Evolutionary conservation across 495 filamentous ascomycete species (phyloP).

Genomic region (Aspergillus asperescens): DNA sequence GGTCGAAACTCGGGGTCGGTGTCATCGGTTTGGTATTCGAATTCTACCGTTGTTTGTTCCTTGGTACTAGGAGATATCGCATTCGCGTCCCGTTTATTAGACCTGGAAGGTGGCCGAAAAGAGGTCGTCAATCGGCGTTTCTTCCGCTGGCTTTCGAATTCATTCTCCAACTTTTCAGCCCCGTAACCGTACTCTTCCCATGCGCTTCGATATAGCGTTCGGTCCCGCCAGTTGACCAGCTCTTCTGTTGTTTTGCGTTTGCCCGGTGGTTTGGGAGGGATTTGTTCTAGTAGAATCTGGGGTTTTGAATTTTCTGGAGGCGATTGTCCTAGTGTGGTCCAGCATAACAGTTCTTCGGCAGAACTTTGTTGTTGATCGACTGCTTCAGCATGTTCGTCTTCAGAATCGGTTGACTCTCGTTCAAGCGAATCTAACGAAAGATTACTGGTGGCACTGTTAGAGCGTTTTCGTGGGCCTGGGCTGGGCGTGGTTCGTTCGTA

Average conservation of each 20-base stretch:
- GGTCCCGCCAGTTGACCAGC: constrained; percentile 42
- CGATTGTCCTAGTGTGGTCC: constrained; percentile 43
- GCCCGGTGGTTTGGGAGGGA: constrained; percentile 15
- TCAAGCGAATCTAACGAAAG: background rate
- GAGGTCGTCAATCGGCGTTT: constrained; percentile 18
- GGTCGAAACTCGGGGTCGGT: background rate
- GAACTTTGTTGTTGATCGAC: constrained; percentile 48
- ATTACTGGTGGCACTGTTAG: constrained; percentile 10
- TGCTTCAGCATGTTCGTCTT: constrained; percentile 50
- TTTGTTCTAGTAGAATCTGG: constrained; percentile 14
- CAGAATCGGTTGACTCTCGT: constrained; percentile 18
- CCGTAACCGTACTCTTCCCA: constrained; percentile 47
- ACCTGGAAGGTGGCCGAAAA: background rate
- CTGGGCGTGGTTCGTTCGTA: background rate
- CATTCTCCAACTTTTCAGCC: constrained; percentile 26
- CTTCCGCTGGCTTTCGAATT: constrained; percentile 31
- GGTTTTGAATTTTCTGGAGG: constrained; percentile 14
- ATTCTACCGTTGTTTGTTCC: background rate
- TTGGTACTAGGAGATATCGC: background rate
- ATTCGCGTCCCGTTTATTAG: background rate
- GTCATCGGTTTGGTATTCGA: background rate
- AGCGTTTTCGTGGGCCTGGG: background rate
- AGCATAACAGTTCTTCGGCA: constrained; percentile 53
- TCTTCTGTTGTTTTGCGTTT: constrained; percentile 31
- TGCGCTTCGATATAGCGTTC: constrained; percentile 38